These are phyloP conservation scores for Solanum hybrid DNA, from an alignment of 305 asterid genomes.

Conservation along the genomic window DNA sequence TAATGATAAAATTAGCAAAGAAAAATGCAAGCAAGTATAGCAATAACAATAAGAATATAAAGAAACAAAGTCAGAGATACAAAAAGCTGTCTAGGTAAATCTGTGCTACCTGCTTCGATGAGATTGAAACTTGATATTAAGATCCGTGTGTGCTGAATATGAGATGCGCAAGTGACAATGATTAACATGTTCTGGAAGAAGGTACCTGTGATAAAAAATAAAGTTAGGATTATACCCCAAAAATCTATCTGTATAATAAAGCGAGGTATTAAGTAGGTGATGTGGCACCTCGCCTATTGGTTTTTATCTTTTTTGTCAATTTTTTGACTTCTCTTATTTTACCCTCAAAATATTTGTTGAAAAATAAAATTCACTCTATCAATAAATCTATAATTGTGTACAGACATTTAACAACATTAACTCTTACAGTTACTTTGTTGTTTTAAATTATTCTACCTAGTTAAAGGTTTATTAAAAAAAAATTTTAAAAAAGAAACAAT, in stretches of 20 bases:
- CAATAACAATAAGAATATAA: neutral
- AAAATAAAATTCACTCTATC: neutral
- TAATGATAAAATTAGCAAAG: neutral
- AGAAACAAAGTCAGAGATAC: slow-evolving; percentile 5
- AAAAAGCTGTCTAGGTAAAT: slow-evolving; percentile 4
- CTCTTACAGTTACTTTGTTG: neutral
- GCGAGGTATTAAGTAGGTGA: neutral
- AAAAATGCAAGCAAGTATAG: neutral
- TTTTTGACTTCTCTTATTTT: neutral
- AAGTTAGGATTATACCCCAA: neutral
- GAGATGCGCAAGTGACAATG: slow-evolving; percentile 66
- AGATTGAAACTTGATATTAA: slow-evolving; percentile 83
- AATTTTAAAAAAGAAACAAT: neutral
- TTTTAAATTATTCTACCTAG: neutral
- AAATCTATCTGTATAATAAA: neutral
- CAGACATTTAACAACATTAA: neutral
- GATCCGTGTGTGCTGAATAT: slow-evolving; percentile 79
- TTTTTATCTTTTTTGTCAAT: neutral
- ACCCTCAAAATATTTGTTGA: neutral
- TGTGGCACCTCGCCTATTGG: neutral
- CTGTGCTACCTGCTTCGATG: slow-evolving; percentile 66
- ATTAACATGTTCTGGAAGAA: slow-evolving; percentile 62
- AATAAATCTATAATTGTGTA: neutral
- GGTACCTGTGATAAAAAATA: slow-evolving; percentile 42
- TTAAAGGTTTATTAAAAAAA: neutral